Conservation (phyloP, 2,329 filamentous ascomycete species). For the Penicillium sp. region DNA sequence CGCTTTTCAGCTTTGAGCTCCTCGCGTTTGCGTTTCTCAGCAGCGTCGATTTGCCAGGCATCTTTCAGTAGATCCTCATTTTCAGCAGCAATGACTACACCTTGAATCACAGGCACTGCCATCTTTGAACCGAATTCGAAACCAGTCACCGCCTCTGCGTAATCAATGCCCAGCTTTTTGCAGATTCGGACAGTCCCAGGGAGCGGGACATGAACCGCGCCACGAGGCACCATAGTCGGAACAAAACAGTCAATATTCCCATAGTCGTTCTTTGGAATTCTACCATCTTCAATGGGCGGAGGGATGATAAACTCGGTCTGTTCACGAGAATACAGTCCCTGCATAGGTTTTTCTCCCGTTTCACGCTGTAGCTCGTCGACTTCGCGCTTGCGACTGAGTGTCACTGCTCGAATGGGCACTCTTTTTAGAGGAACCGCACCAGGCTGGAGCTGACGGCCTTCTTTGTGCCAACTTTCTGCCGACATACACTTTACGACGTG, state of each 20-base stretch:
- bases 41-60: constrained; percentile 74
- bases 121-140: constrained; percentile 96
- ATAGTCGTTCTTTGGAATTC: constrained; percentile 91
- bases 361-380: constrained; percentile 79
- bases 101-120: constrained; percentile 87
- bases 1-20: constrained; percentile 76
- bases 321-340: constrained; percentile 76
- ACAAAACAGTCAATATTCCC: constrained; percentile 97
- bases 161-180: constrained; percentile 79
- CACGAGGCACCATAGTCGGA: constrained; percentile 83
- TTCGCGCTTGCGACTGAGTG: constrained; percentile 79
- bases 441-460: constrained; percentile 71
- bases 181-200: constrained; percentile 76
- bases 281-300: constrained; percentile 74
- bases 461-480: constrained; percentile 96
- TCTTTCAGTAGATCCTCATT: constrained; percentile 71
- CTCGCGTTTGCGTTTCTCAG: constrained; percentile 72
- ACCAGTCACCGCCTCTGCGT: constrained; percentile 88
- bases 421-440: constrained; percentile 77
- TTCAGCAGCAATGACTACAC: constrained; percentile 83
- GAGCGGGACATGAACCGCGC: constrained; percentile 79
- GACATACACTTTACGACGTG: constrained; percentile 86
- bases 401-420: constrained; percentile 88
- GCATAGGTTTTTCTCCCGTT: constrained; percentile 77
- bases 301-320: constrained; percentile 98